Evolutionary conservation across 305 asterid species (phyloP).

Genomic region (Fraxinus latifolia): DNA sequence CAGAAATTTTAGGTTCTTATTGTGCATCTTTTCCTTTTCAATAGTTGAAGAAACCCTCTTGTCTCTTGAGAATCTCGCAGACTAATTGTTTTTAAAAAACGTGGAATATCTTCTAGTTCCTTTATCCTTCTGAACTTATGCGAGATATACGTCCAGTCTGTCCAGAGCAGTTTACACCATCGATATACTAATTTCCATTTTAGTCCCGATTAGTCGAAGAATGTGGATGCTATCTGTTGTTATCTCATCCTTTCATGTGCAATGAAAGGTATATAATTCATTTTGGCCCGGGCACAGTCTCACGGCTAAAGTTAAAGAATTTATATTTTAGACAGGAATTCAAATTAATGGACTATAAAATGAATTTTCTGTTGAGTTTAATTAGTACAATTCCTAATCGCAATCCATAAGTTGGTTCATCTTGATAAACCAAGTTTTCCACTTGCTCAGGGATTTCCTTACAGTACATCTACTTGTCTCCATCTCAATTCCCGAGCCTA

Average conservation of each 20-base stretch:
- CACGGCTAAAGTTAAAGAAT: not conserved
- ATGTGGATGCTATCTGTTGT: not conserved
- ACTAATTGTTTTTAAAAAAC: not conserved
- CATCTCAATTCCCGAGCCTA: constrained; percentile 46
- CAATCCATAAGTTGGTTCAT: not conserved
- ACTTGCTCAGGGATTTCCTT: constrained; percentile 47
- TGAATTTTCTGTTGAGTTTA: not conserved
- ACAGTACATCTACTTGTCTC: constrained; percentile 50
- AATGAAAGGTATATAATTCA: not conserved
- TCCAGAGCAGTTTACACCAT: not conserved
- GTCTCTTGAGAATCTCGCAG: not conserved
- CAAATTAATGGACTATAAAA: not conserved
- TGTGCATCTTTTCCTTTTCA: not conserved
- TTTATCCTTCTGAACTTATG: not conserved
- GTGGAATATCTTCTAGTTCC: not conserved
- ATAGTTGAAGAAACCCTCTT: not conserved
- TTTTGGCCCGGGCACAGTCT: not conserved
- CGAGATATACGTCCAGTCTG: not conserved
- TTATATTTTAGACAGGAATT: not conserved
- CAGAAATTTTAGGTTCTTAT: not conserved
- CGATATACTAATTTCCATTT: not conserved
- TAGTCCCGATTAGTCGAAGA: not conserved
- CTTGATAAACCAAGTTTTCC: not conserved
- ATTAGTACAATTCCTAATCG: not conserved
- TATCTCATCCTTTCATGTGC: not conserved